These are phyloP conservation scores for Rhodotorula sp. DNA, from an alignment of 1,284 basidiomycete species.

Conservation along the genomic window DNA sequence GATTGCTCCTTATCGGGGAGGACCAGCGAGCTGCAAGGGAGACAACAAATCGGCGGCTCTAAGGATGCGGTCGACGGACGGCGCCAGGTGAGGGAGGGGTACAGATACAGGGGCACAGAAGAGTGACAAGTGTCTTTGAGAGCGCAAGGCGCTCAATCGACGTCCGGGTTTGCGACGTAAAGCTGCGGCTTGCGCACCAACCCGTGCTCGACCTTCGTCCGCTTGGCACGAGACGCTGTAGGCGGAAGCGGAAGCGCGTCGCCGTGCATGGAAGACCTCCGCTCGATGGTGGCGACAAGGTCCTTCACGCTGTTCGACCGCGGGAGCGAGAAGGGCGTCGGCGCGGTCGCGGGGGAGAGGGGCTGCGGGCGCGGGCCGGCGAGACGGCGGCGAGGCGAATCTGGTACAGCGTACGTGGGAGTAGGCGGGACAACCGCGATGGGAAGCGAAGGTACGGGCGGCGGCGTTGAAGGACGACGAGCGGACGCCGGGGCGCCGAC, in stretches of 20 bases:
- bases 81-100: too few species aligned
- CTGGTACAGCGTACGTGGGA: conserved; percentile 2
- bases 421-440: conserved; percentile 1
- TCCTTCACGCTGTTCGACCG: conserved; percentile 29
- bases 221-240: background rate
- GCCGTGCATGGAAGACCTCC: background rate
- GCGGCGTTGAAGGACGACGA: background rate
- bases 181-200: conserved; percentile 31
- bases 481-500: background rate
- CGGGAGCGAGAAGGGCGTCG: conserved; percentile 1
- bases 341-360: background rate
- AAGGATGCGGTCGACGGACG: too few species aligned
- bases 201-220: conserved; percentile 28
- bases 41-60: background rate
- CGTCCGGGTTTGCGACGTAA: conserved; percentile 36
- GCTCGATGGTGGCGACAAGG: conserved; percentile 32
- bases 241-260: background rate
- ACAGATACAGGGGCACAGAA: background rate
- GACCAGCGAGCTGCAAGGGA: background rate
- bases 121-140: conserved; percentile 12
- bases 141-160: too few species aligned
- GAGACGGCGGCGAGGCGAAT: conserved; percentile 22
- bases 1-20: too few species aligned
- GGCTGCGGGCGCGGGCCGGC: conserved; percentile 26
- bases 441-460: conserved; percentile 1